Evolutionary conservation across 768 basidiomycete species (phyloP), one percentile per base, ranked within the genome.

Genomic region (Auricularia sp.): DNA sequence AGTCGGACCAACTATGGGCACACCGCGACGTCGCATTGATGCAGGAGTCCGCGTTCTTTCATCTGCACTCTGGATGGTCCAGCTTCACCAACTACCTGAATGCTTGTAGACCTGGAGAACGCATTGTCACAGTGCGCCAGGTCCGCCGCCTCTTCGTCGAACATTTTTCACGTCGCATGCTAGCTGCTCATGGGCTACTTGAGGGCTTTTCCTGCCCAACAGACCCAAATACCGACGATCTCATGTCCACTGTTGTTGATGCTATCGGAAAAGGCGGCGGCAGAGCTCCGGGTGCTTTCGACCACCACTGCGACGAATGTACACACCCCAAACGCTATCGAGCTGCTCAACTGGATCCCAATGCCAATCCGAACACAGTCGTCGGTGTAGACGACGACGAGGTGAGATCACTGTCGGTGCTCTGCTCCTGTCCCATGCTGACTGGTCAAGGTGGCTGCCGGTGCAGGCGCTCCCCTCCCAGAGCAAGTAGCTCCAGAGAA

Each of bases 81-180:
- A 73, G 72, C 62, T 74, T 72, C 64, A 67, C 74, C 3, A 64
- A 69, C 1, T 73, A 67, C 65, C 33, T 74, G 16, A 75, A 75
- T 58, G 65, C 62, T 14, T 29, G 59, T 18, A 8, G 47, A 18
- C 21, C 60, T 14, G 47, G 47, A 1, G 35, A 16, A 10, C 16
- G 53, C 39, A 51, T 64, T 56, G 56, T 70, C 51, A 72, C 72
- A 1, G 56, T 61, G 11, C 67, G 69, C 10, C 74, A 74, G 53
- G 69, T 71, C 1, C 68, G 72, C 58, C 65, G 70, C 16, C 66
- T 74, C 7, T 74, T 73, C 65, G 62, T 71, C 3, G 73, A 75
- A 63, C 70, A 75, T 47, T 70, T 72, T 36, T 29, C 68, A 6
- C 67, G 70, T 1, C 64, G 70, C 1, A 61, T 75, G 18, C 67